Conservation (phyloP, 257 asterid species). For the Solanum commersonii region DNA sequence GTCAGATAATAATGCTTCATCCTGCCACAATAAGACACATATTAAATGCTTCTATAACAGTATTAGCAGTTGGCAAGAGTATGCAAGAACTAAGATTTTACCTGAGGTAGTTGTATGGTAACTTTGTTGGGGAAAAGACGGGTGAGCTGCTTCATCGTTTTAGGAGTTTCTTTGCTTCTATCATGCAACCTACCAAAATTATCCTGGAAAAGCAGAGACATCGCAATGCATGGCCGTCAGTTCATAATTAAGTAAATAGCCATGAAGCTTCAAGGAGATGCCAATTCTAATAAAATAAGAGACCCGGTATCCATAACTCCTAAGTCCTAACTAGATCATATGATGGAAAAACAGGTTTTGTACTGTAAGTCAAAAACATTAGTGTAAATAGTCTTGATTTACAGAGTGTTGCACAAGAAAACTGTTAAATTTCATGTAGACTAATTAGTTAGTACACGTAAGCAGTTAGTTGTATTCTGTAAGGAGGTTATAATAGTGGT, state of each 20-base stretch:
- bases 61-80: not conserved
- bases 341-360: not conserved
- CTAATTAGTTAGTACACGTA: too few relatives aligned
- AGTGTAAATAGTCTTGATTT: not conserved
- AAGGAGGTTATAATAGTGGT: too few relatives aligned
- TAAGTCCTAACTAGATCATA: not conserved
- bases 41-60: not conserved
- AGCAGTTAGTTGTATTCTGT: too few relatives aligned
- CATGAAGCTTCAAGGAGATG: not conserved
- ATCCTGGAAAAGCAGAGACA: slow-evolving; percentile 34
- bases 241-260: not conserved
- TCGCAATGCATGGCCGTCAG: not conserved
- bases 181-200: slow-evolving; percentile 70
- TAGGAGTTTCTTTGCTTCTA: slow-evolving; percentile 76
- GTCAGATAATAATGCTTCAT: slow-evolving; percentile 57
- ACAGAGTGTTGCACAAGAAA: not conserved
- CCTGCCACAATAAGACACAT: slow-evolving; percentile 35
- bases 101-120: slow-evolving; percentile 86
- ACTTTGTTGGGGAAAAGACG: slow-evolving; percentile 94
- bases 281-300: not conserved
- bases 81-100: slow-evolving; percentile 11
- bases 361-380: not conserved
- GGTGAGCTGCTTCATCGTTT: slow-evolving; percentile 69
- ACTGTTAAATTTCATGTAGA: too few relatives aligned
- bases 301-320: not conserved